Evolutionary conservation across 768 basidiomycete genomes (phyloP).

Genomic region (Phanerochaete sordida): DNA sequence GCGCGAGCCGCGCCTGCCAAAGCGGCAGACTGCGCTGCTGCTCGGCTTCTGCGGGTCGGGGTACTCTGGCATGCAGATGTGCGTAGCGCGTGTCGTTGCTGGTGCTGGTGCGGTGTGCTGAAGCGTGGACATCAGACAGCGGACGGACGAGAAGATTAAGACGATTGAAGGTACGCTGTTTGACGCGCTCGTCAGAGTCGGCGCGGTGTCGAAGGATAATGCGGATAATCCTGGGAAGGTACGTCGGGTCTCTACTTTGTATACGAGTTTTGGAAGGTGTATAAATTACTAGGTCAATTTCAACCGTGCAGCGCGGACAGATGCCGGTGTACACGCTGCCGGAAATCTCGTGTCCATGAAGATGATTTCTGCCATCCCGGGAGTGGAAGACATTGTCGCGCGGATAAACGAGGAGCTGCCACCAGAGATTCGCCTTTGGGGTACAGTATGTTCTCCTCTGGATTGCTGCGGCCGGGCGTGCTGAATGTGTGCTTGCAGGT

Average conservation of each 20-base stretch:
- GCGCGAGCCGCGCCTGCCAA: slow-evolving; percentile 66
- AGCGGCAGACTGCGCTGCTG: slow-evolving; percentile 79
- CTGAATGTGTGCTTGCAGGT: slow-evolving; percentile 33
- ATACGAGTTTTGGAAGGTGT: not conserved
- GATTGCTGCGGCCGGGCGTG: no score
- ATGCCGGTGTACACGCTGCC: slow-evolving; percentile 96
- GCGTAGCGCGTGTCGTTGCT: slow-evolving; percentile 29
- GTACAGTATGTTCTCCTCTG: slow-evolving; percentile 58
- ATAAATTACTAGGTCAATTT: slow-evolving; percentile 60
- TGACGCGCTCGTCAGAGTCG: slow-evolving; percentile 81
- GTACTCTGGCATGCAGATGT: slow-evolving; percentile 97
- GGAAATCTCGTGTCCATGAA: slow-evolving; percentile 93
- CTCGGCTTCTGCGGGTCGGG: slow-evolving; percentile 92
- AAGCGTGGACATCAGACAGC: not conserved
- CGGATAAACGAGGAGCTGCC: slow-evolving; percentile 88
- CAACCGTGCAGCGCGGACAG: slow-evolving; percentile 88
- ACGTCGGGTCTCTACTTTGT: not conserved
- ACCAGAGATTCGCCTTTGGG: slow-evolving; percentile 90
- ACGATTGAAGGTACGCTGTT: slow-evolving; percentile 94
- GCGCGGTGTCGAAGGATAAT: slow-evolving; percentile 94
- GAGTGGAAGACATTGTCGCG: slow-evolving; percentile 61
- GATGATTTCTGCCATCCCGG: slow-evolving; percentile 77
- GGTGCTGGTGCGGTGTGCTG: not conserved
- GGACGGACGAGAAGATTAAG: slow-evolving; percentile 52
- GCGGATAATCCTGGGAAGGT: slow-evolving; percentile 89